phyloP scores from a whole-genome alignment of 306 rosid genomes.

The Morella rubra region DNA sequence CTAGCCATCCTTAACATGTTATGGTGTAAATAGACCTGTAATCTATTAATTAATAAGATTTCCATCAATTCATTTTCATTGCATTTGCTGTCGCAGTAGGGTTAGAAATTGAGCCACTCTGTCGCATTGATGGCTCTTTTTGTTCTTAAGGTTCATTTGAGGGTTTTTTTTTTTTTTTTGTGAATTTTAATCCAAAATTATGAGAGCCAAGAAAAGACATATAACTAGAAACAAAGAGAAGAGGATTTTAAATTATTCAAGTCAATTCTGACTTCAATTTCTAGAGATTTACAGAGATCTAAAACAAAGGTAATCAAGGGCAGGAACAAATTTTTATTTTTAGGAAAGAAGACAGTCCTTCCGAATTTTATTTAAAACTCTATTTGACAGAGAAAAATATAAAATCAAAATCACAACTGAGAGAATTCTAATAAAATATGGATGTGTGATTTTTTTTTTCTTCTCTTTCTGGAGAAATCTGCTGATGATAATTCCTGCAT shows the following conservation, averaged over 20 bases:
- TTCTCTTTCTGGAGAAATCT: too few species aligned
- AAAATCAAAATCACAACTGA: too few species aligned
- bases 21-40: slow-evolving; percentile 5
- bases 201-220: neutral
- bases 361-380: too few species aligned
- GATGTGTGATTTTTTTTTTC: too few species aligned
- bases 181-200: neutral
- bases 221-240: neutral
- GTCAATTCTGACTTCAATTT: neutral
- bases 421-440: too few species aligned
- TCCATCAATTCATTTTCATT: neutral
- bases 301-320: neutral
- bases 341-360: too few species aligned
- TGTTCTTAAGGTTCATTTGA: neutral
- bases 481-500: too few species aligned
- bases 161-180: neutral
- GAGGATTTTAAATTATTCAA: neutral
- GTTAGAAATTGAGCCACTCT: neutral
- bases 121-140: neutral
- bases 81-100: neutral
- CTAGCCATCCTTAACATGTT: neutral
- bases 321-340: too few species aligned
- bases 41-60: neutral
- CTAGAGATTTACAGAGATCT: neutral
- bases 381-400: too few species aligned